These are phyloP conservation scores for Blepharisma japonicum DNA, from an alignment of 73 alveolate genomes.

Conservation along the genomic window DNA sequence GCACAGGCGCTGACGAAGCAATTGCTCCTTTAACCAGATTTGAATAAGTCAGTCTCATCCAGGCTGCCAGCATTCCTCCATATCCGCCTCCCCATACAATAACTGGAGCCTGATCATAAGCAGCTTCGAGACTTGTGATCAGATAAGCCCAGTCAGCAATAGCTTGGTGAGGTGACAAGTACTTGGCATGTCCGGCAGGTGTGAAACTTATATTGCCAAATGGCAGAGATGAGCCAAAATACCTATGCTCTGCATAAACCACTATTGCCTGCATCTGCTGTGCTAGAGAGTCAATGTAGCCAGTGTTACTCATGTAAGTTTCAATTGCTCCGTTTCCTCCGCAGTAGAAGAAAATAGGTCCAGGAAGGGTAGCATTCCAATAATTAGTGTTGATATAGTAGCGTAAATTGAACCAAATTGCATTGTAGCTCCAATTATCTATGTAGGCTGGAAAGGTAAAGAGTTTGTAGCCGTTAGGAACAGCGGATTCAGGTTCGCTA, in stretches of 20 bases:
- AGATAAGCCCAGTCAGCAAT: constrained; percentile 37
- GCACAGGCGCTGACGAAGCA: constrained; percentile 70
- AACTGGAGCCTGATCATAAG: constrained; percentile 32
- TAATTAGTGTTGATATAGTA: constrained; percentile 8
- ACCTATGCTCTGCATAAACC: constrained; percentile 37
- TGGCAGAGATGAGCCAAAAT: constrained; percentile 29
- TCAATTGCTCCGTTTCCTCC: constrained; percentile 39
- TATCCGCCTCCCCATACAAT: constrained; percentile 68
- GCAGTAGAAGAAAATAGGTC: constrained; percentile 37
- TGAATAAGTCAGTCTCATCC: constrained; percentile 73
- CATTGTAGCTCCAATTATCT: not conserved
- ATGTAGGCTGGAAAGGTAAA: too few relatives aligned
- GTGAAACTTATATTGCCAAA: constrained; percentile 23
- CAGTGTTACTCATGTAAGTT: constrained; percentile 26
- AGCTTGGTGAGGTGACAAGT: constrained; percentile 35
- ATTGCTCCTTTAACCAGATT: constrained; percentile 59
- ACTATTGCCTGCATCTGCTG: constrained; percentile 32
- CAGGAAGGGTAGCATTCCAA: constrained; percentile 2
- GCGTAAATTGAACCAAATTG: not conserved
- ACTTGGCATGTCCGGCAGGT: constrained; percentile 2
- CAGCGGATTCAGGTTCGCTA: too few relatives aligned
- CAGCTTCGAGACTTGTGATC: not conserved
- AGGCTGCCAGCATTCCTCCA: constrained; percentile 78
- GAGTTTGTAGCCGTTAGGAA: too few relatives aligned
- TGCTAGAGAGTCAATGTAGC: constrained; percentile 31